Evolutionary conservation across 495 filamentous ascomycete genomes (phyloP).

Genomic region (Cairneyella variabilis): DNA sequence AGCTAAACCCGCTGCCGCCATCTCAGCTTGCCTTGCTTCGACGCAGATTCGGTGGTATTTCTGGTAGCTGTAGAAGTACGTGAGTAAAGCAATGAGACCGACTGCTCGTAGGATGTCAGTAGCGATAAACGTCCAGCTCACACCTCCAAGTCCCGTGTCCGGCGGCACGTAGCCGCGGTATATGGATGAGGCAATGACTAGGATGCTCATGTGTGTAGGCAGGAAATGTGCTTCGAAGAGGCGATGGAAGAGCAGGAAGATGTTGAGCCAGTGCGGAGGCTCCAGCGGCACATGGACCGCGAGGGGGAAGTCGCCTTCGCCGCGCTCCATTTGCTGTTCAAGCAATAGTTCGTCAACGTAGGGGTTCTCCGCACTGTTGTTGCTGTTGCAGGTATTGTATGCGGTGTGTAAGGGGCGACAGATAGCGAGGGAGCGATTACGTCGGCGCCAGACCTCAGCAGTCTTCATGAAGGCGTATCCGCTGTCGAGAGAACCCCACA

Average conservation of each 20-base stretch:
- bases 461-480: constrained; percentile 54
- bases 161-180: constrained; percentile 48
- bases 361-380: no score
- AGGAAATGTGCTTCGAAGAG: constrained; percentile 69
- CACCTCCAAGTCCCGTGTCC: constrained; percentile 41
- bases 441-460: constrained; percentile 44
- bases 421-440: constrained; percentile 44
- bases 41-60: constrained; percentile 55
- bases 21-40: constrained; percentile 50
- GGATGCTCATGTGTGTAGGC: constrained; percentile 59
- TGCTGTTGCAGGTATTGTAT: no score
- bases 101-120: constrained; percentile 53
- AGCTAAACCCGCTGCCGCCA: constrained; percentile 54
- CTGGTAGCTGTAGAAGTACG: constrained; percentile 59
- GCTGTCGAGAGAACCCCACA: constrained; percentile 67
- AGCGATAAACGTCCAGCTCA: constrained; percentile 50
- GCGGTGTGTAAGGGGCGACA: constrained; percentile 47
- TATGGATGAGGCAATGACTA: constrained; percentile 54
- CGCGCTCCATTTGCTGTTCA: constrained; percentile 36
- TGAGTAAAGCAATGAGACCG: constrained; percentile 53
- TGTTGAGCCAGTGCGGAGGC: constrained; percentile 41
- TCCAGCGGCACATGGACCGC: constrained; percentile 42
- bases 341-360: constrained; percentile 33
- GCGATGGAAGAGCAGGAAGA: constrained; percentile 49
- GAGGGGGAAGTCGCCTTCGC: constrained; percentile 33